phyloP scores from a whole-genome alignment of 805 yeast genomes.

The Barnettozyma siamensis region DNA sequence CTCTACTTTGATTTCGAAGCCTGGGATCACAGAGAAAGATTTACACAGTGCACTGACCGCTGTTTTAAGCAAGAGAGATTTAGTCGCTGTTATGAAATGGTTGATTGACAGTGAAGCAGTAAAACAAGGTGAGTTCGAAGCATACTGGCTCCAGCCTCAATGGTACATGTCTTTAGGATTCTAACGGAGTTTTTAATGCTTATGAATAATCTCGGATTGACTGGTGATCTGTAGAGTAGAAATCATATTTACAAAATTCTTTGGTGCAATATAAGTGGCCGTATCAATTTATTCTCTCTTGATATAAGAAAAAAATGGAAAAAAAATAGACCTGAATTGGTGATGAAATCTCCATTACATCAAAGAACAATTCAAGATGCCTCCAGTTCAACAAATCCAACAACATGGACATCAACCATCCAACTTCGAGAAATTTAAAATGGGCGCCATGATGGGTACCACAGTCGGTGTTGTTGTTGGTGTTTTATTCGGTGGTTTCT shows the following conservation, averaged over 20 bases:
- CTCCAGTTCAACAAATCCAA: slow-evolving; percentile 66
- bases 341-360: neutral
- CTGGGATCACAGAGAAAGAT: slow-evolving; percentile 40
- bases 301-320: neutral
- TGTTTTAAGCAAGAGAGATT: slow-evolving; percentile 27
- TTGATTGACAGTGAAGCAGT: slow-evolving; percentile 37
- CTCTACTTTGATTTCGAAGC: slow-evolving; percentile 42
- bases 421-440: slow-evolving; percentile 91
- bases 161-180: slow-evolving; percentile 43
- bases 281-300: neutral
- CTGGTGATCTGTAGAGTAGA: too few species aligned
- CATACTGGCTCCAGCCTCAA: slow-evolving; percentile 37
- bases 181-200: too few species aligned
- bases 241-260: neutral
- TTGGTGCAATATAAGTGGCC: neutral
- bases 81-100: slow-evolving; percentile 38
- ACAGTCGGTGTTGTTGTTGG: slow-evolving; percentile 87
- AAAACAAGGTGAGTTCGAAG: slow-evolving; percentile 28
- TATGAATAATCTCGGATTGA: too few species aligned
- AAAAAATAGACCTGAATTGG: neutral
- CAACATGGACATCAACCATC: slow-evolving; percentile 61
- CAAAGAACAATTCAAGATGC: slow-evolving; percentile 14
- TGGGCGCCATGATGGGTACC: slow-evolving; percentile 97
- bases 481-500: slow-evolving; percentile 87
- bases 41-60: slow-evolving; percentile 20